Evolutionary conservation across 345 rosid species (phyloP).

Genomic region (Brassica cretica): DNA sequence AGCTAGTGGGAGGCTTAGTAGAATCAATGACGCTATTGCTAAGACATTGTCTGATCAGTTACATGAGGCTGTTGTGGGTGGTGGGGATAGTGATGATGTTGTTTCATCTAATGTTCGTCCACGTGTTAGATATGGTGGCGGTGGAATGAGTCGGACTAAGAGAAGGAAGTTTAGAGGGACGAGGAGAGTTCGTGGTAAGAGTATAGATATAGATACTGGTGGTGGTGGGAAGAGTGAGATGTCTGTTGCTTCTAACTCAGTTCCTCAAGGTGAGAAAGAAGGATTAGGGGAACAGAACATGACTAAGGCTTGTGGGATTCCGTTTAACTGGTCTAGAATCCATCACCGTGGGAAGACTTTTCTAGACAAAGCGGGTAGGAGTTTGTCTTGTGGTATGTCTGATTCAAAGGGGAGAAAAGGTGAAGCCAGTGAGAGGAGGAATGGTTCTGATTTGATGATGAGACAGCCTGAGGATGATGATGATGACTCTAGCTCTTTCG

Average conservation of each 20-base stretch:
- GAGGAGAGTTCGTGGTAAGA: slow-evolving; percentile 57
- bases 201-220: slow-evolving; percentile 44
- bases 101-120: slow-evolving; percentile 71
- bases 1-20: slow-evolving; percentile 47
- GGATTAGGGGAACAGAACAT: slow-evolving; percentile 53
- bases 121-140: slow-evolving; percentile 41
- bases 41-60: slow-evolving; percentile 74
- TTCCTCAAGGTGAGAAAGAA: slow-evolving; percentile 61
- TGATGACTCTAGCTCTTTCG: slow-evolving; percentile 58
- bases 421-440: slow-evolving; percentile 55
- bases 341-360: slow-evolving; percentile 86
- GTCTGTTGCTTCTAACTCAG: slow-evolving; percentile 88
- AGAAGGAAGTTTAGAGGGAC: slow-evolving; percentile 74
- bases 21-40: slow-evolving; percentile 35
- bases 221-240: slow-evolving; percentile 69
- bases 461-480: slow-evolving; percentile 53
- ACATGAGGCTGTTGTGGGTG: slow-evolving; percentile 47
- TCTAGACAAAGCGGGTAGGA: slow-evolving; percentile 93
- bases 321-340: slow-evolving; percentile 97
- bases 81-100: slow-evolving; percentile 70
- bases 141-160: slow-evolving; percentile 53
- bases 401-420: slow-evolving; percentile 69
- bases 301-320: slow-evolving; percentile 83
- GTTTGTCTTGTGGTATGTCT: slow-evolving; percentile 90
- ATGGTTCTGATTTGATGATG: slow-evolving; percentile 63